Conservation (phyloP, 2,329 filamentous ascomycete genomes). For the Pseudogymnoascus sp. region DNA sequence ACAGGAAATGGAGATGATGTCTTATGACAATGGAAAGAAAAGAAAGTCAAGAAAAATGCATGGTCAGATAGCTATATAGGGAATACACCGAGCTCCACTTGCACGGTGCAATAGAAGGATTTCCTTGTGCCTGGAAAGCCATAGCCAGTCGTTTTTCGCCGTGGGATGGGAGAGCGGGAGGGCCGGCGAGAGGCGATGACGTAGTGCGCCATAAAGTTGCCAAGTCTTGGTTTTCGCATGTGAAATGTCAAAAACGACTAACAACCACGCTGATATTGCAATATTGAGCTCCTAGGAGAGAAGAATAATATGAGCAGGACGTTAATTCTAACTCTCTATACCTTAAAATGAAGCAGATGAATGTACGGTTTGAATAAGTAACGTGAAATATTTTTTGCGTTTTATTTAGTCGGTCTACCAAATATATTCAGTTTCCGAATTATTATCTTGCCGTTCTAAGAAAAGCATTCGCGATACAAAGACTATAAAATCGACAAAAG, state of each 20-base stretch:
- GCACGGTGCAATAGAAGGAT: slow-evolving; percentile 4
- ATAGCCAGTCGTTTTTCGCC: slow-evolving; percentile 3
- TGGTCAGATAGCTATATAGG: neutral
- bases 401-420: too few species aligned
- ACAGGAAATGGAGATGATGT: neutral
- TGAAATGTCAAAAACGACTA: neutral
- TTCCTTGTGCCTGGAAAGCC: neutral
- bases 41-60: neutral
- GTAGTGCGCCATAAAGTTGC: neutral
- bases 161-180: neutral
- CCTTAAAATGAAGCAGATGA: too few species aligned
- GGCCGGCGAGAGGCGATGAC: slow-evolving; percentile 4
- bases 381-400: too few species aligned
- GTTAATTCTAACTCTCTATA: neutral
- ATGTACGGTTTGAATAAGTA: too few species aligned
- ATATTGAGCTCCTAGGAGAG: neutral
- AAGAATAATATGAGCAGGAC: neutral
- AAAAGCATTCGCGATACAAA: too few species aligned
- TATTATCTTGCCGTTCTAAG: too few species aligned
- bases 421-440: too few species aligned
- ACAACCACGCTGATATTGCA: neutral
- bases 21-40: neutral
- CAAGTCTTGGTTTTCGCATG: slow-evolving; percentile 3
- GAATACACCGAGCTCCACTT: neutral
- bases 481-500: neutral